These are phyloP conservation scores for Ensete glaucum DNA, from an alignment of 176 grass and related monocot genomes.

Conservation along the genomic window DNA sequence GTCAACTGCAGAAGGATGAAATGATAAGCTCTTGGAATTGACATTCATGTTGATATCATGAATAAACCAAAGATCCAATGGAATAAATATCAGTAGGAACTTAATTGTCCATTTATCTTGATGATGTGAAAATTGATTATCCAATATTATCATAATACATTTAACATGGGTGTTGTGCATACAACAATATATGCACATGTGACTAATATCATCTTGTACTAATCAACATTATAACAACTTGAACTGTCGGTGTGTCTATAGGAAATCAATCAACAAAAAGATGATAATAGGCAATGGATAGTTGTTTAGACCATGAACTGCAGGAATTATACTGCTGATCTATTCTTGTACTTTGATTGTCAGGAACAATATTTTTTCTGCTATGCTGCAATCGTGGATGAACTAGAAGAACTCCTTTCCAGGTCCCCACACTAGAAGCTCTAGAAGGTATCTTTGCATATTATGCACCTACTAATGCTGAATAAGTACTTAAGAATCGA, in stretches of 20 bases:
- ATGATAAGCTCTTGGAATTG: no score
- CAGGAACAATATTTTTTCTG: constrained; percentile 91
- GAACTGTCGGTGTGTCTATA: neutral
- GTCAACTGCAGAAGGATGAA: no score
- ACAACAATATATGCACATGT: neutral
- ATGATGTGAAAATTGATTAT: no score
- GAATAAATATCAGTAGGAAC: no score
- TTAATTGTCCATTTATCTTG: no score
- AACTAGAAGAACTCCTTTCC: constrained; percentile 45
- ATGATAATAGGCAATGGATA: no score
- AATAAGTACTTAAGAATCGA: neutral
- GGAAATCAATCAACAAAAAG: no score
- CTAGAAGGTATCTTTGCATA: constrained; percentile 16
- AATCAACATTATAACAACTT: neutral
- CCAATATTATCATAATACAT: no score
- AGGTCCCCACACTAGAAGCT: constrained; percentile 14
- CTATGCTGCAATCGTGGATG: constrained; percentile 43
- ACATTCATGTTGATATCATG: no score
- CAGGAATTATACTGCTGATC: neutral
- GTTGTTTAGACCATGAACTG: no score
- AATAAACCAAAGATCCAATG: no score
- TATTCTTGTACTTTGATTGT: constrained; percentile 17
- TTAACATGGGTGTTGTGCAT: no score
- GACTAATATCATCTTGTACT: neutral
- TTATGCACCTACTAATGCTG: constrained; percentile 7